Evolutionary conservation across 768 basidiomycete species (phyloP).

Genomic region (Hericium rajendrae): DNA sequence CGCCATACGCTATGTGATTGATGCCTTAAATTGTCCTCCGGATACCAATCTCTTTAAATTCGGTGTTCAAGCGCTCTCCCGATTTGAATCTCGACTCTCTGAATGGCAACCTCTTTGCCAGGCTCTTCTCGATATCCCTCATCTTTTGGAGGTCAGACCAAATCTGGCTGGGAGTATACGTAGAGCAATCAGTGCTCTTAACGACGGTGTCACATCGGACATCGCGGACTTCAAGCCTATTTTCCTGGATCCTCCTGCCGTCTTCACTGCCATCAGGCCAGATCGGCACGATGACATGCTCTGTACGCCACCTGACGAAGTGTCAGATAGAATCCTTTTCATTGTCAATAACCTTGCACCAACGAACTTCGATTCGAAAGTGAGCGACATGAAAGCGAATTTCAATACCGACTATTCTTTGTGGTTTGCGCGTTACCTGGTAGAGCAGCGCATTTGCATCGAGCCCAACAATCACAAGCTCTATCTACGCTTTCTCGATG

Average conservation of each 20-base stretch:
- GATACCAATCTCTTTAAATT: constrained; percentile 94
- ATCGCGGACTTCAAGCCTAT: constrained; percentile 21
- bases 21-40: constrained; percentile 84
- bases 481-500: constrained; percentile 89
- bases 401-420: constrained; percentile 79
- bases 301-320: constrained; percentile 69
- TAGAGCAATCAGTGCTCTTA: constrained; percentile 49
- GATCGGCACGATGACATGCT: constrained; percentile 56
- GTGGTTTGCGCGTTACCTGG: constrained; percentile 98
- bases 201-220: constrained; percentile 33
- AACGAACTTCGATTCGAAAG: constrained; percentile 83
- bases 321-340: constrained; percentile 91
- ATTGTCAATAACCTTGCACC: constrained; percentile 97
- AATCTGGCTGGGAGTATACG: constrained; percentile 68
- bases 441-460: constrained; percentile 89
- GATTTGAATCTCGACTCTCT: constrained; percentile 77
- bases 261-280: constrained; percentile 73
- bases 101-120: constrained; percentile 94
- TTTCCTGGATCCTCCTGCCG: constrained; percentile 34
- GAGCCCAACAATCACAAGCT: constrained; percentile 96
- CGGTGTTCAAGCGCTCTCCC: constrained; percentile 80
- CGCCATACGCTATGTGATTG: constrained; percentile 92
- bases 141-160: constrained; percentile 77
- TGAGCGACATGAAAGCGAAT: constrained; percentile 74
- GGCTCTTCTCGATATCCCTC: constrained; percentile 77